These are phyloP conservation scores for Coemansia sp. DNA, from an alignment of 192 early-diverging fungal species.

Conservation along the genomic window DNA sequence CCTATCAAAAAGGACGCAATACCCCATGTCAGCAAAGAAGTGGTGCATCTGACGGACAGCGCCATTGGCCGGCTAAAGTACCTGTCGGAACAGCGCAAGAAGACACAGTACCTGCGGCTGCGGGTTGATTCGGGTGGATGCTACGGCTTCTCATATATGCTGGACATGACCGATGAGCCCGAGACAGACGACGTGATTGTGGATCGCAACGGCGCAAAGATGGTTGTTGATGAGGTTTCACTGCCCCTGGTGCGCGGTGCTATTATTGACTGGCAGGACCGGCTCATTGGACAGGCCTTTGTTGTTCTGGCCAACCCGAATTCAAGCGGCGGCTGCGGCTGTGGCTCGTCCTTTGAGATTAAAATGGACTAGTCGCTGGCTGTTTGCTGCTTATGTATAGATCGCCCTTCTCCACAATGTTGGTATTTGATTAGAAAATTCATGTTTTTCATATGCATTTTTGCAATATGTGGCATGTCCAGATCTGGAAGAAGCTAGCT, in stretches of 20 bases:
- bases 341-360: constrained; percentile 69
- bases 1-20: neutral
- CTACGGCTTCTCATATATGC: constrained; percentile 82
- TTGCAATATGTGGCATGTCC: no score
- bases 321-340: constrained; percentile 68
- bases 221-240: constrained; percentile 72
- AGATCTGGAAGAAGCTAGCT: no score
- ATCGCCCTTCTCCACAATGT: no score
- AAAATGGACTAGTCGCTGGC: constrained; percentile 49
- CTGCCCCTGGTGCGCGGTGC: constrained; percentile 75
- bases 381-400: neutral
- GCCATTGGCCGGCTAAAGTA: constrained; percentile 43
- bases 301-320: constrained; percentile 75
- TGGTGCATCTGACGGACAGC: constrained; percentile 38
- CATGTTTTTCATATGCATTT: neutral
- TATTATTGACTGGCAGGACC: constrained; percentile 73
- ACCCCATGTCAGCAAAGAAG: constrained; percentile 17
- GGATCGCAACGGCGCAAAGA: constrained; percentile 68
- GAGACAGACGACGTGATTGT: constrained; percentile 72
- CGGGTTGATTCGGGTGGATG: constrained; percentile 84
- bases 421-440: neutral
- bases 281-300: constrained; percentile 80
- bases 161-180: constrained; percentile 68
- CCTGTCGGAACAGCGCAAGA: constrained; percentile 37
- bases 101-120: constrained; percentile 64